phyloP scores from a whole-genome alignment of 179 eudicot species.

The Carnegiea gigantea region DNA sequence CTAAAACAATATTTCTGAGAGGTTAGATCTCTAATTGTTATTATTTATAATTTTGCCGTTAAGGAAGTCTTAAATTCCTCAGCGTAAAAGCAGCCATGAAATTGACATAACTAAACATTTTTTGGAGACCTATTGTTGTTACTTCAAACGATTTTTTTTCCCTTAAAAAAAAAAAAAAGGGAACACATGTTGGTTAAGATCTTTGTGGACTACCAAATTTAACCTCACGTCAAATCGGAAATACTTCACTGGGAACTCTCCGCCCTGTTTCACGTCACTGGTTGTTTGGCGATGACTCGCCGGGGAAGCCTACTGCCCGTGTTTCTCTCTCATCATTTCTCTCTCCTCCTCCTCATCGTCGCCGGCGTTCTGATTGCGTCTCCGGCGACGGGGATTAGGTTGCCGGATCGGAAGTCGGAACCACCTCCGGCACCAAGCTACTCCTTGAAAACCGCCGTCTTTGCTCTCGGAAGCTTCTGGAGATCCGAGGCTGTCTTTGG shows the following conservation, averaged over 20 bases:
- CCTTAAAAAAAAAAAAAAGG: too few species aligned
- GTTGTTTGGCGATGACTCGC: neutral
- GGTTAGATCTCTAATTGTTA: too few species aligned
- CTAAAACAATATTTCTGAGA: too few species aligned
- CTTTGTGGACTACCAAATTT: neutral
- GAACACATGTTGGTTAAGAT: too few species aligned
- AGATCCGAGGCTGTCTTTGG: slow-evolving; percentile 92
- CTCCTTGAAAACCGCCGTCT: slow-evolving; percentile 58
- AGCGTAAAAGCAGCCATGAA: too few species aligned
- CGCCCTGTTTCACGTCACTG: neutral
- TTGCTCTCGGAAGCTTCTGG: slow-evolving; percentile 97
- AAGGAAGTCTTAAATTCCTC: too few species aligned
- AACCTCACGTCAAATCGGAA: neutral
- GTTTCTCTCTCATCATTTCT: slow-evolving; percentile 3
- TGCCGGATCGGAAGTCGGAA: slow-evolving; percentile 61
- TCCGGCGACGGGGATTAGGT: slow-evolving; percentile 43
- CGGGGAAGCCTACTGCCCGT: neutral
- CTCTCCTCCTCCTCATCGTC: slow-evolving; percentile 10
- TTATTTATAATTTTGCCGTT: too few species aligned
- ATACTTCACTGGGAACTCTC: neutral
- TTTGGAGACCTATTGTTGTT: too few species aligned
- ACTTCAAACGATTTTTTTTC: too few species aligned
- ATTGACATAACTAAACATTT: too few species aligned
- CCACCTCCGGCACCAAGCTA: slow-evolving; percentile 17
- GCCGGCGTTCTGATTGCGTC: slow-evolving; percentile 19